These are phyloP conservation scores for Suhomyces vadensis DNA, from an alignment of 805 yeast genomes.

Conservation along the genomic window DNA sequence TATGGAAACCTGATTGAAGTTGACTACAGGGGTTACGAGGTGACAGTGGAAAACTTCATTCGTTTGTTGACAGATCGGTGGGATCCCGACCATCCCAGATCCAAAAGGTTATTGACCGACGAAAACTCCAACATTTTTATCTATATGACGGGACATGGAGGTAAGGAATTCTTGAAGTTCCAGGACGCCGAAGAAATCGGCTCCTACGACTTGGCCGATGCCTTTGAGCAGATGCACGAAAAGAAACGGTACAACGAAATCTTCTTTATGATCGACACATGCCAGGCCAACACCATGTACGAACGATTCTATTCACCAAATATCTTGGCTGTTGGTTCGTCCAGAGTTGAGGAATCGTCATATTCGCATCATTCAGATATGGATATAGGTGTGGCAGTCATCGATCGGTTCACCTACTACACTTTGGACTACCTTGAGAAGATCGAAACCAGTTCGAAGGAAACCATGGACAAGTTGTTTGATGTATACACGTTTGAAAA, in stretches of 20 bases:
- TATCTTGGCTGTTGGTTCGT: conserved; percentile 88
- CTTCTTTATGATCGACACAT: conserved; percentile 96
- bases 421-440: conserved; percentile 85
- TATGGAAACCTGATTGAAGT: conserved; percentile 96
- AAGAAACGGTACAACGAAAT: conserved; percentile 94
- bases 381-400: conserved; percentile 96
- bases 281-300: conserved; percentile 98
- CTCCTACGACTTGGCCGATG: conserved; percentile 93
- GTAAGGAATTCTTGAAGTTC: conserved; percentile 93
- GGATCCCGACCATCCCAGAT: conserved; percentile 91
- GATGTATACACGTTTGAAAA: conserved; percentile 80
- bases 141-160: conserved; percentile 98
- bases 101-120: conserved; percentile 87
- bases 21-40: conserved; percentile 96
- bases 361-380: conserved; percentile 95
- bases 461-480: conserved; percentile 80
- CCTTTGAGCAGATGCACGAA: conserved; percentile 95
- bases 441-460: conserved; percentile 70
- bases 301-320: conserved; percentile 90
- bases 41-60: conserved; percentile 95
- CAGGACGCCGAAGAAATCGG: conserved; percentile 99
- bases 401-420: conserved; percentile 92
- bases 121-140: conserved; percentile 92
- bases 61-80: conserved; percentile 91
- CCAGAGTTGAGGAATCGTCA: conserved; percentile 82